A percentile compares a stretch with the other conserved stretches of the same genome.
These are phyloP conservation scores for Daedaleopsis nitida DNA, from an alignment of 768 basidiomycete species.

Conservation along the genomic window DNA sequence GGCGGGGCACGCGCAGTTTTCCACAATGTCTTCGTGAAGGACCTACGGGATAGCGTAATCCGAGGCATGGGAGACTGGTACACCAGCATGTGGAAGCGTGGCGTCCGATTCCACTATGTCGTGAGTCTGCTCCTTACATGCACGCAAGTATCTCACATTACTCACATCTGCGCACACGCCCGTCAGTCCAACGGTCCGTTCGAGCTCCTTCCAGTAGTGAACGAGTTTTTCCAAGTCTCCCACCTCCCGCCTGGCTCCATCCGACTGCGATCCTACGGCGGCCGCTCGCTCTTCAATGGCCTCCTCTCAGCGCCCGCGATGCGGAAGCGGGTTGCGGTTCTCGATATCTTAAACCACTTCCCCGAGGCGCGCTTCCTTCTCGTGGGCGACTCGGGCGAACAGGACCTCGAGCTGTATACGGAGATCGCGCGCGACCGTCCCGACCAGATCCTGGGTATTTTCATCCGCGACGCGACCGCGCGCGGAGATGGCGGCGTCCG, in stretches of 20 bases:
- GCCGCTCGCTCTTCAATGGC: conserved; percentile 79
- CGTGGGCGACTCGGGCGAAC: conserved; percentile 92
- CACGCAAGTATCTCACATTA: not conserved
- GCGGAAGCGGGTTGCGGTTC: conserved; percentile 78
- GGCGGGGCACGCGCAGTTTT: conserved; percentile 82
- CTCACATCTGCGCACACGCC: conserved; percentile 12
- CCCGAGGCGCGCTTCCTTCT: conserved; percentile 77
- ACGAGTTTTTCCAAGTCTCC: conserved; percentile 71
- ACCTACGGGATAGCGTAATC: conserved; percentile 75
- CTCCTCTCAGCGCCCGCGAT: conserved; percentile 80
- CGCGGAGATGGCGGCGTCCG: conserved; percentile 35
- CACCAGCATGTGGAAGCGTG: conserved; percentile 61
- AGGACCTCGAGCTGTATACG: conserved; percentile 91
- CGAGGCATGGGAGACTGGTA: conserved; percentile 87
- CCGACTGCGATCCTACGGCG: conserved; percentile 82
- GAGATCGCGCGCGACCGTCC: conserved; percentile 71
- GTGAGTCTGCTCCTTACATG: conserved; percentile 46
- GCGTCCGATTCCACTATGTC: conserved; percentile 87
- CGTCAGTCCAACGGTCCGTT: conserved; percentile 84
- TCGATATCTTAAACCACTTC: conserved; percentile 79
- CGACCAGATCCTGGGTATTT: conserved; percentile 72
- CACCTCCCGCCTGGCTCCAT: conserved; percentile 77
- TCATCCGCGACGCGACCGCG: conserved; percentile 74
- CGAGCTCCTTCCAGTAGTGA: conserved; percentile 78
- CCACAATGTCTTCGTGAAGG: conserved; percentile 89